These are phyloP conservation scores for Dissoconium aciculare DNA, from an alignment of 2,329 filamentous ascomycete species.

Conservation along the genomic window DNA sequence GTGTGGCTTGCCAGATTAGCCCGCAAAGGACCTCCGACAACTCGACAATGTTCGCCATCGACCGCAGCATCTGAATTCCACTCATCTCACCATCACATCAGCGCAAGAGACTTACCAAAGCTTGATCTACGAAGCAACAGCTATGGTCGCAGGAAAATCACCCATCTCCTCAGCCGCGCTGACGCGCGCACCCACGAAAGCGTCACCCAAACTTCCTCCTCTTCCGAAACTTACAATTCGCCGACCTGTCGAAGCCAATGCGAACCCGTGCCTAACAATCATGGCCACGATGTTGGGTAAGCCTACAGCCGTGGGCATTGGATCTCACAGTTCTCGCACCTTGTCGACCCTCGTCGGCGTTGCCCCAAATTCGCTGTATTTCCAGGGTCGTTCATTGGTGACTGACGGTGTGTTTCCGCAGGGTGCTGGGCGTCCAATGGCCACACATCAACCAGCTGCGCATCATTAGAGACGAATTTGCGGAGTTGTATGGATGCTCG, in stretches of 20 bases:
- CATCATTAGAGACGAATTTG: constrained; percentile 44
- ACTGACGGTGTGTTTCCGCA: constrained; percentile 24
- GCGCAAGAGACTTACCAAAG: no score
- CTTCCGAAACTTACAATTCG: constrained; percentile 49
- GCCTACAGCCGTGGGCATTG: no score
- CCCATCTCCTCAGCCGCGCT: not conserved
- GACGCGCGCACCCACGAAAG: constrained; percentile 17
- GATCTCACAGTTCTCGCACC: no score
- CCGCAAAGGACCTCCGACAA: no score
- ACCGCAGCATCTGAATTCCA: no score
- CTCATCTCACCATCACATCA: no score
- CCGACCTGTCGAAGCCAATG: constrained; percentile 45
- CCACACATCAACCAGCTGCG: constrained; percentile 47
- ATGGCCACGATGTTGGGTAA: constrained; percentile 55
- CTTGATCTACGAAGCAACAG: no score
- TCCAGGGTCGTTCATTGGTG: constrained; percentile 7
- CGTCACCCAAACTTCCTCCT: constrained; percentile 38
- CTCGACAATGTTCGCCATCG: no score
- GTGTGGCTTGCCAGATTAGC: no score
- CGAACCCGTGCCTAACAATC: constrained; percentile 49
- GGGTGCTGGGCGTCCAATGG: constrained; percentile 76
- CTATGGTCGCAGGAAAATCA: constrained; percentile 22
- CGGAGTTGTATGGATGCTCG: constrained; percentile 66
- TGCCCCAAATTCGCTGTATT: no score
- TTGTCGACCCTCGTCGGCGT: no score